These are phyloP conservation scores for Ceratobasidium sp. DNA, from an alignment of 1,284 basidiomycete genomes.

Conservation along the genomic window DNA sequence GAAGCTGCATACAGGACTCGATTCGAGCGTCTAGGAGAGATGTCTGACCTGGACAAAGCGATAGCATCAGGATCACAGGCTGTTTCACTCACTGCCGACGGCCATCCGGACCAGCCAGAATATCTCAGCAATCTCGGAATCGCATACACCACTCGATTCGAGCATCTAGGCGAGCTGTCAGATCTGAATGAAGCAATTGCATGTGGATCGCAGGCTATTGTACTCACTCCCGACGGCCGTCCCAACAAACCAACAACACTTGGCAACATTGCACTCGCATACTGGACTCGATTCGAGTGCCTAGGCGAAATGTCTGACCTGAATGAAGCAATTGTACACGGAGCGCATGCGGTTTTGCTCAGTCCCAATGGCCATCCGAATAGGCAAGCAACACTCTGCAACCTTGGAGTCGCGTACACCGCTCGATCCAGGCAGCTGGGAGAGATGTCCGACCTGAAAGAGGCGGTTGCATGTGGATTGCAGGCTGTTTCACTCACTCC, in stretches of 20 bases:
- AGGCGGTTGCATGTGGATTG: too few species aligned
- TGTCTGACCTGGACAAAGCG: not conserved
- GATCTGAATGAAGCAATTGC: not conserved
- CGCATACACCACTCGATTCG: not conserved
- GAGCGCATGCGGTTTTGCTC: not conserved
- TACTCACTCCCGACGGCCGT: not conserved
- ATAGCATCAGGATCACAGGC: not conserved
- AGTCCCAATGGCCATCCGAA: not conserved
- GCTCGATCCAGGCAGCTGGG: not conserved
- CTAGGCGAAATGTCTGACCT: not conserved
- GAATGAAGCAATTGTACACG: not conserved
- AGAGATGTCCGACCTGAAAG: too few species aligned
- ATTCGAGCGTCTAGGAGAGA: not conserved
- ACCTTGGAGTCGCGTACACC: not conserved
- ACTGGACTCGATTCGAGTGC: not conserved
- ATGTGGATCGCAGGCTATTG: not conserved
- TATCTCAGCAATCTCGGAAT: not conserved
- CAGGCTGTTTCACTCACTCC: too few species aligned
- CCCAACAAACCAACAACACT: not conserved
- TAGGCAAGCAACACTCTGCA: not conserved
- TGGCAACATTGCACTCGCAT: not conserved
- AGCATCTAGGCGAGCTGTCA: not conserved
- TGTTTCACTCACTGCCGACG: not conserved
- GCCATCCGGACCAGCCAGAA: not conserved
- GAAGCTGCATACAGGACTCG: not conserved